Conservation (phyloP, 192 early-diverging fungal species). For the Diversispora eburnea region DNA sequence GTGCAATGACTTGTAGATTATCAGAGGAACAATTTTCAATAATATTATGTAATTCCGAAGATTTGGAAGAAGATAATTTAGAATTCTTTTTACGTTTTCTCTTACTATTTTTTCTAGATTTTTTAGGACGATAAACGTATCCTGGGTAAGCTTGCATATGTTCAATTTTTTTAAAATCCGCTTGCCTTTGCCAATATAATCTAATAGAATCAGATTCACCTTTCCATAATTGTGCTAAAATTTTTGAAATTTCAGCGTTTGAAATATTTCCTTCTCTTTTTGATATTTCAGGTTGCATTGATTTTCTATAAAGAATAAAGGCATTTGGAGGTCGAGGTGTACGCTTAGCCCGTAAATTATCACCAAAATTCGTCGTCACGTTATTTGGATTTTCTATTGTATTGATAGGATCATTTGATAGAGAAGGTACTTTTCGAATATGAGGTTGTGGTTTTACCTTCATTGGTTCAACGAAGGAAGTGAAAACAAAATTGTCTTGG, state of each 20-base stretch:
- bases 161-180: slow-evolving; percentile 26
- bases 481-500: slow-evolving; percentile 28
- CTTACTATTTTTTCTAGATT: background rate
- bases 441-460: background rate
- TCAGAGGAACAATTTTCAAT: too few relatives aligned
- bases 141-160: slow-evolving; percentile 19
- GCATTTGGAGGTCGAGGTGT: slow-evolving; percentile 27
- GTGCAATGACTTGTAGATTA: too few relatives aligned
- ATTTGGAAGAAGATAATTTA: too few relatives aligned
- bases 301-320: slow-evolving; percentile 21
- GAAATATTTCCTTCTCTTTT: background rate
- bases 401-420: background rate
- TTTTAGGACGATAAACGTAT: slow-evolving; percentile 15
- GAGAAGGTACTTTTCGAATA: background rate
- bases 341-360: background rate
- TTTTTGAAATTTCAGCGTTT: slow-evolving; percentile 14
- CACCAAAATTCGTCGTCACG: background rate
- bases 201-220: slow-evolving; percentile 6
- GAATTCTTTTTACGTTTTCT: background rate
- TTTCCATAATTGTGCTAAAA: slow-evolving; percentile 17
- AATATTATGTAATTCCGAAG: too few relatives aligned
- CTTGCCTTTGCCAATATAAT: slow-evolving; percentile 16
- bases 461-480: slow-evolving; percentile 19
- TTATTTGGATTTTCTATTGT: background rate
- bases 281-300: slow-evolving; percentile 6